Evolutionary conservation across 164 flowering plant species (phyloP).

Genomic region (Brasenia schreberi): DNA sequence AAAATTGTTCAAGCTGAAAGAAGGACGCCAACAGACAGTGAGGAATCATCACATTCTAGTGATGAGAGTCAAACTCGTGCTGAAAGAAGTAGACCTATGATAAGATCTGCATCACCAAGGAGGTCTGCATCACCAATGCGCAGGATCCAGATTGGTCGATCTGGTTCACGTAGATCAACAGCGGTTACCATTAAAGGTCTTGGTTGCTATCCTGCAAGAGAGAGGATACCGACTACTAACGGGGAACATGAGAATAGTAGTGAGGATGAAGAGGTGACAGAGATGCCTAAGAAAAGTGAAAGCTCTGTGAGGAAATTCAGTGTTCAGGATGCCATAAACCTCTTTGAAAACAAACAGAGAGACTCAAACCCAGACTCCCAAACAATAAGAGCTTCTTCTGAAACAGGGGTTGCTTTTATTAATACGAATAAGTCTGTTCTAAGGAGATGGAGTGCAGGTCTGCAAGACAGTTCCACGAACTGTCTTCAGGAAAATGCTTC

Average conservation of each 20-base stretch:
- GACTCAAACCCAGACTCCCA: conserved; percentile 39
- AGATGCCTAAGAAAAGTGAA: conserved; percentile 30
- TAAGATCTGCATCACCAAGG: conserved; percentile 66
- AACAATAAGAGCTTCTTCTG: conserved; percentile 26
- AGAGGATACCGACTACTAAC: conserved; percentile 25
- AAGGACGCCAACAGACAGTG: conserved; percentile 48
- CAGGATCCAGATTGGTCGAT: conserved; percentile 70
- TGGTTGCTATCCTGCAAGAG: conserved; percentile 40
- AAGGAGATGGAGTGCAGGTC: conserved; percentile 86
- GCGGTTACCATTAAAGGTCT: conserved; percentile 76
- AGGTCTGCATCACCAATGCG: conserved; percentile 93
- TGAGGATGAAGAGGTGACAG: conserved; percentile 46
- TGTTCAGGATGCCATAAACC: conserved; percentile 82
- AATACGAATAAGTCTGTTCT: conserved; percentile 47
- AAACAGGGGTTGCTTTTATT: conserved; percentile 10
- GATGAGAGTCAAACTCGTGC: conserved; percentile 32
- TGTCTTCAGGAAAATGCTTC: conserved; percentile 19
- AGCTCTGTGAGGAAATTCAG: conserved; percentile 45
- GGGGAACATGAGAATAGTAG: conserved; percentile 32
- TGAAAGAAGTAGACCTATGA: conserved; percentile 63
- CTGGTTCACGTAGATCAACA: conserved; percentile 62
- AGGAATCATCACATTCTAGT: conserved; percentile 51
- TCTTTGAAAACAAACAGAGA: conserved; percentile 78
- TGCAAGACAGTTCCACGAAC: conserved; percentile 37
- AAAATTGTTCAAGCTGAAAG: conserved; percentile 63